Evolutionary conservation across 345 rosid genomes (phyloP).

Genomic region (Eucalyptus erythrocorys): DNA sequence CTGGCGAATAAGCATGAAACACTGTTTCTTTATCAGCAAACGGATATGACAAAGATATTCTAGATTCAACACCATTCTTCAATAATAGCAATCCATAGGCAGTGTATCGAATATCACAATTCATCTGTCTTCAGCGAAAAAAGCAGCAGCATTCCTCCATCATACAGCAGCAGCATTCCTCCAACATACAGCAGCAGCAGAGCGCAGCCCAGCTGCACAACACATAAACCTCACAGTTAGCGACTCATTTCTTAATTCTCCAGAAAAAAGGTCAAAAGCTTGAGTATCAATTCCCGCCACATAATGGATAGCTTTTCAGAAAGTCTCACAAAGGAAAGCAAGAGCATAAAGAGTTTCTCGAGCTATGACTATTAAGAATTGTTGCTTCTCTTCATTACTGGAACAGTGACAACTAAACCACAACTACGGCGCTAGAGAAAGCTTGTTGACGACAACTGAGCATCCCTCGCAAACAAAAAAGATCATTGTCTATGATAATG

Average conservation of each 20-base stretch:
- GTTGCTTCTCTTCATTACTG: neutral
- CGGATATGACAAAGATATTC: neutral
- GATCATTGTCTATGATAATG: neutral
- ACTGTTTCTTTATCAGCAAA: neutral
- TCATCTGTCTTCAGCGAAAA: neutral
- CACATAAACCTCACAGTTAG: neutral
- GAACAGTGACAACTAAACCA: neutral
- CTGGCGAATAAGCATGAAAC: neutral
- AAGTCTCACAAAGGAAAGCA: neutral
- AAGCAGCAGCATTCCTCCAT: constrained; percentile 33
- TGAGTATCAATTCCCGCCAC: neutral
- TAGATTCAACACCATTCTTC: neutral
- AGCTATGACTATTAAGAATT: neutral
- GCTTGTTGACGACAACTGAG: neutral
- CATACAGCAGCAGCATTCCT: neutral
- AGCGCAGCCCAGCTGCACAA: neutral
- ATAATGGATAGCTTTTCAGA: neutral
- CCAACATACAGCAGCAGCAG: neutral
- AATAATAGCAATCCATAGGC: neutral
- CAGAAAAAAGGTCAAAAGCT: neutral
- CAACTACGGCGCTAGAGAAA: neutral
- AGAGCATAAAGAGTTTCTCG: neutral
- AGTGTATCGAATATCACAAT: neutral
- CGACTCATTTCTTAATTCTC: neutral
- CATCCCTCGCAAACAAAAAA: neutral